Evolutionary conservation across 176 grass and related monocot species (phyloP).

Genomic region (Carex pumila): DNA sequence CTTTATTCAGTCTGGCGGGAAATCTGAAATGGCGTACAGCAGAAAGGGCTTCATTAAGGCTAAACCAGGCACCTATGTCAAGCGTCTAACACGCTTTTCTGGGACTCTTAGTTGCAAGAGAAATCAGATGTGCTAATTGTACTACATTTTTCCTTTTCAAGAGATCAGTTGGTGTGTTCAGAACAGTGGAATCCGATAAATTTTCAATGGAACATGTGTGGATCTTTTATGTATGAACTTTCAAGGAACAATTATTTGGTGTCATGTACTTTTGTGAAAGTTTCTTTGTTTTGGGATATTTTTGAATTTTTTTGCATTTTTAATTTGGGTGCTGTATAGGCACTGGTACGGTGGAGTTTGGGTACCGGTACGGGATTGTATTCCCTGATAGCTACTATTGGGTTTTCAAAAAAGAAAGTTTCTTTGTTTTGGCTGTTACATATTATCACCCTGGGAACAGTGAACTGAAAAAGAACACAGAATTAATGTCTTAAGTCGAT

Average conservation of each 20-base stretch:
- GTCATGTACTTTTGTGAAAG: too few relatives aligned
- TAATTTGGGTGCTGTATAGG: too few relatives aligned
- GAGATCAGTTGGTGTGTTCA: background rate
- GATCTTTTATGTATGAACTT: background rate
- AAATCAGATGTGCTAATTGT: slow-evolving; percentile 16
- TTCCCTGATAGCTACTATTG: too few relatives aligned
- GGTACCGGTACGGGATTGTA: too few relatives aligned
- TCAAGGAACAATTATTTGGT: background rate
- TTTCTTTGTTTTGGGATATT: too few relatives aligned
- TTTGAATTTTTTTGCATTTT: too few relatives aligned
- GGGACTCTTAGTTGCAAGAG: slow-evolving; percentile 39
- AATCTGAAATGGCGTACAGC: slow-evolving; percentile 13
- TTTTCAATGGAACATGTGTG: background rate
- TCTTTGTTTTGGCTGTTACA: too few relatives aligned
- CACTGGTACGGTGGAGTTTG: too few relatives aligned
- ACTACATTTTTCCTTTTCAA: background rate
- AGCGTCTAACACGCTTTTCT: slow-evolving; percentile 43
- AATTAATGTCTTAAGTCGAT: too few relatives aligned
- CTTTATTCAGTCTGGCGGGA: slow-evolving; percentile 57
- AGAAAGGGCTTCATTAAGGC: slow-evolving; percentile 51
- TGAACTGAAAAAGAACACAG: too few relatives aligned
- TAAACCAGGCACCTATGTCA: slow-evolving; percentile 37
- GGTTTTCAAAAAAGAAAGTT: too few relatives aligned
- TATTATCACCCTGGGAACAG: too few relatives aligned
- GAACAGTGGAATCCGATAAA: background rate